Evolutionary conservation across 345 rosid genomes (phyloP).

Genomic region (Trapa bicornis): DNA sequence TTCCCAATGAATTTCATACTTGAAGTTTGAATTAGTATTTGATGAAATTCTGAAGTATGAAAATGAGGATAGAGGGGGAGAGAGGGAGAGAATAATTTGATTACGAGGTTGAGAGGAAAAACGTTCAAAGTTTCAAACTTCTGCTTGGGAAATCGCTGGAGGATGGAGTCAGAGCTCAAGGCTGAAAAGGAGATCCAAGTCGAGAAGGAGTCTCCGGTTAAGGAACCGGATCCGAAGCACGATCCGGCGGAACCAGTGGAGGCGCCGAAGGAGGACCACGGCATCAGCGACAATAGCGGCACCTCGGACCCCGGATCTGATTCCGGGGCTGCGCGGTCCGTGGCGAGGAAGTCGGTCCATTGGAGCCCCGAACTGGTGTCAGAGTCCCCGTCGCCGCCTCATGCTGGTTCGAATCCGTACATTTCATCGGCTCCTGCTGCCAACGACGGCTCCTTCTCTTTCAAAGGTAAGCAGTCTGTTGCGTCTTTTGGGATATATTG

Average conservation of each 20-base stretch:
- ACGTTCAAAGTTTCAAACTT: too few species aligned
- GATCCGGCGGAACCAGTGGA: not conserved
- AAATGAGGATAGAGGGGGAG: too few species aligned
- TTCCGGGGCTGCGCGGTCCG: not conserved
- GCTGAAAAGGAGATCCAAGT: conserved; percentile 6
- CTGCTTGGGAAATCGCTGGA: too few species aligned
- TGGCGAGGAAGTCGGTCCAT: conserved; percentile 7
- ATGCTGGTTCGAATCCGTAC: conserved; percentile 34
- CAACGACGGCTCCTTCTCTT: conserved; percentile 23
- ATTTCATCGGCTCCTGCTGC: conserved; percentile 25
- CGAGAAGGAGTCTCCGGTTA: conserved; percentile 5
- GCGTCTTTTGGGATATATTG: not conserved
- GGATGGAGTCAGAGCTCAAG: not conserved
- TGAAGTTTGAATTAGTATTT: too few species aligned
- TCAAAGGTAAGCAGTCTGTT: conserved; percentile 29
- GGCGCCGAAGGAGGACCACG: not conserved
- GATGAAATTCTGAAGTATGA: not conserved
- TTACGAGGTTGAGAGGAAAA: too few species aligned
- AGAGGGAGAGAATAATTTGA: too few species aligned
- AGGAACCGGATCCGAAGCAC: not conserved
- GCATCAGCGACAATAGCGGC: not conserved
- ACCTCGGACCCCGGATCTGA: too few species aligned
- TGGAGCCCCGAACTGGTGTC: conserved; percentile 8
- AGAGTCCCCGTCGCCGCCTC: conserved; percentile 22
- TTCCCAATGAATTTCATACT: too few species aligned